Percentiles rank a stretch among this genome's conserved stretches.
Conservation (phyloP, 345 rosid species). For the Gynandropsis gynandra region DNA sequence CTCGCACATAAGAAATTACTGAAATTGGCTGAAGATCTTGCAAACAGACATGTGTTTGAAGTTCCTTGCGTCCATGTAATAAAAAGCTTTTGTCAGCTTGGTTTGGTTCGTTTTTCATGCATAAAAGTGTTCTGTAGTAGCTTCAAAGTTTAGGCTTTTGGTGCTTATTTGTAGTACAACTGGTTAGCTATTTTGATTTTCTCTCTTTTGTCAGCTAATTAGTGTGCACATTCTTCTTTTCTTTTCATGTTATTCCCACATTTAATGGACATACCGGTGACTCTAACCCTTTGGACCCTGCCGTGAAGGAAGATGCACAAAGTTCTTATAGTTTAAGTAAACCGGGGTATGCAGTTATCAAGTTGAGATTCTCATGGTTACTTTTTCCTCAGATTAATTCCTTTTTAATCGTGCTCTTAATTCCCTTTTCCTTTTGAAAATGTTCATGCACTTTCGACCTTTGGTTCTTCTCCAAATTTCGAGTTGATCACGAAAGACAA, state of each 20-base stretch:
- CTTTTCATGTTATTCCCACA: no score
- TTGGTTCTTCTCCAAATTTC: no score
- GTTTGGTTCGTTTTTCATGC: no score
- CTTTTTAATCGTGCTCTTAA: constrained; percentile 3
- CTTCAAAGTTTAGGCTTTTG: neutral
- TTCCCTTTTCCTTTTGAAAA: no score
- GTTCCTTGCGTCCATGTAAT: constrained; percentile 82
- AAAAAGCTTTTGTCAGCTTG: no score
- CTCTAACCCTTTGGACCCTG: no score
- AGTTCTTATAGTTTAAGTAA: constrained; percentile 49
- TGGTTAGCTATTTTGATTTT: neutral
- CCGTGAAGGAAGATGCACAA: constrained; percentile 75
- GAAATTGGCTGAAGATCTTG: constrained; percentile 66
- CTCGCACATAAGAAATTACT: no score
- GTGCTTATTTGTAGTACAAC: neutral
- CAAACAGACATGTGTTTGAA: constrained; percentile 72
- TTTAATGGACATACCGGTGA: no score
- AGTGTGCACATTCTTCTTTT: no score
- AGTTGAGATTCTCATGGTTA: constrained; percentile 1
- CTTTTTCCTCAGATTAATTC: neutral
- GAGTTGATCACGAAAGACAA: no score
- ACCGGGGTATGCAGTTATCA: constrained; percentile 37
- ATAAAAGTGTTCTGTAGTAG: neutral
- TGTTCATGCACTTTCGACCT: no score
- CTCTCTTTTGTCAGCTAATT: no score